Percentiles rank a stretch among this genome's conserved stretches.
Evolutionary conservation across 768 basidiomycete genomes (phyloP).

Genomic region (Plicaturopsis crispa): DNA sequence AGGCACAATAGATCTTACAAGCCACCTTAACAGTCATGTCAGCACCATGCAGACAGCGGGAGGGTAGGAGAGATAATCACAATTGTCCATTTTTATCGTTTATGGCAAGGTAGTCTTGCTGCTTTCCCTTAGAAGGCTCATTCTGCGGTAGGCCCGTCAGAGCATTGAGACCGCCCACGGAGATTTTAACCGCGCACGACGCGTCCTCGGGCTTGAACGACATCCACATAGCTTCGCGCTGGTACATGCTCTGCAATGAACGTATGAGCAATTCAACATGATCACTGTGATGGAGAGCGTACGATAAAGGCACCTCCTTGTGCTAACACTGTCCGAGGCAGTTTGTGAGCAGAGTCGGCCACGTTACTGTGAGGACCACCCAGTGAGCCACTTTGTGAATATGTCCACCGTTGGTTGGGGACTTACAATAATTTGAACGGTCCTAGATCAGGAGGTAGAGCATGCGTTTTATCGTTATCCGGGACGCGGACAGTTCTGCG

Average conservation of each 20-base stretch:
- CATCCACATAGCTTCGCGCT: conserved; percentile 24
- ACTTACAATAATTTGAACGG: conserved; percentile 15
- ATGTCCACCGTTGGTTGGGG: neutral
- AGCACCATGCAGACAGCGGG: no score
- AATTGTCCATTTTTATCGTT: conserved; percentile 8
- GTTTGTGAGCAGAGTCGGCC: conserved; percentile 5
- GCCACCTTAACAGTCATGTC: no score
- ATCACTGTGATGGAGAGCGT: conserved; percentile 3
- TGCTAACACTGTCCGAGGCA: conserved; percentile 11
- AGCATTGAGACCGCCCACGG: conserved; percentile 20
- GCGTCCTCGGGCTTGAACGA: conserved; percentile 9
- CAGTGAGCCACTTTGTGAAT: no score
- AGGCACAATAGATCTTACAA: neutral
- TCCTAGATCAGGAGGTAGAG: conserved; percentile 18
- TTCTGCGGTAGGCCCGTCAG: conserved; percentile 15
- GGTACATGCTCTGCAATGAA: conserved; percentile 14
- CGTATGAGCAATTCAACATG: neutral
- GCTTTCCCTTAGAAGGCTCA: conserved; percentile 9
- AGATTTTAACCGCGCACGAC: conserved; percentile 23
- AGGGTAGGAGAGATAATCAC: no score
- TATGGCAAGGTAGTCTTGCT: conserved; percentile 18
- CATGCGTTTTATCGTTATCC: no score
- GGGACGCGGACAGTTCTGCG: no score
- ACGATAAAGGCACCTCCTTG: conserved; percentile 21
- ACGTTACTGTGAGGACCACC: conserved; percentile 11